A percentile compares a stretch with the other conserved stretches of the same genome.
Conservation (phyloP, 371 early-diverging fungal species). For the Umbelopsis sp. region DNA sequence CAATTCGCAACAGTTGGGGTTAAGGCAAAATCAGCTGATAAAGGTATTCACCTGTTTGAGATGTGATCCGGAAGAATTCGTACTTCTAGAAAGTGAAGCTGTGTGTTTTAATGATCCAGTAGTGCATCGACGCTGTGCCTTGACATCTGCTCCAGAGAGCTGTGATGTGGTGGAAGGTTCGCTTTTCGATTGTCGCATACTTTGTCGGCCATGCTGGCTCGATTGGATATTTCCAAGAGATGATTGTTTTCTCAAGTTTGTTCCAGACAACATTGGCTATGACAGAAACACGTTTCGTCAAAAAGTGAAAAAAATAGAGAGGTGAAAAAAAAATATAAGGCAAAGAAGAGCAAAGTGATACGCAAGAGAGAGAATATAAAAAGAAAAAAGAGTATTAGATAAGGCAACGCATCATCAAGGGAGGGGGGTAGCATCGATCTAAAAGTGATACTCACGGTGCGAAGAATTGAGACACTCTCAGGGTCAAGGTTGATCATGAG, state of each 20-base stretch:
- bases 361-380: conserved; percentile 16
- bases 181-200: conserved; percentile 31
- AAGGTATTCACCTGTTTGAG: conserved; percentile 19
- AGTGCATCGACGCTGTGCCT: conserved; percentile 14
- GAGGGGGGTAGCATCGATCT: conserved; percentile 18
- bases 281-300: conserved; percentile 31
- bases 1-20: conserved; percentile 13
- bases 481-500: conserved; percentile 15
- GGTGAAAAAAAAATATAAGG: conserved; percentile 16
- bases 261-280: conserved; percentile 48
- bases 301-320: conserved; percentile 3
- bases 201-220: conserved; percentile 25
- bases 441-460: conserved; percentile 6
- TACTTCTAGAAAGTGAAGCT: conserved; percentile 21
- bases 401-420: conserved; percentile 18
- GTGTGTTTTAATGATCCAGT: conserved; percentile 15
- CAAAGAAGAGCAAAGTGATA: conserved; percentile 13
- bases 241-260: conserved; percentile 36
- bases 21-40: conserved; percentile 17
- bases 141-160: conserved; percentile 25
- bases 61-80: conserved; percentile 13
- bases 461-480: conserved; percentile 18
- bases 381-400: conserved; percentile 10
- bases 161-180: conserved; percentile 20
- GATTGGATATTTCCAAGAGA: conserved; percentile 28